phyloP scores from a whole-genome alignment of 1,139 yeast species.

The Blastobotrys buckinghamii region DNA sequence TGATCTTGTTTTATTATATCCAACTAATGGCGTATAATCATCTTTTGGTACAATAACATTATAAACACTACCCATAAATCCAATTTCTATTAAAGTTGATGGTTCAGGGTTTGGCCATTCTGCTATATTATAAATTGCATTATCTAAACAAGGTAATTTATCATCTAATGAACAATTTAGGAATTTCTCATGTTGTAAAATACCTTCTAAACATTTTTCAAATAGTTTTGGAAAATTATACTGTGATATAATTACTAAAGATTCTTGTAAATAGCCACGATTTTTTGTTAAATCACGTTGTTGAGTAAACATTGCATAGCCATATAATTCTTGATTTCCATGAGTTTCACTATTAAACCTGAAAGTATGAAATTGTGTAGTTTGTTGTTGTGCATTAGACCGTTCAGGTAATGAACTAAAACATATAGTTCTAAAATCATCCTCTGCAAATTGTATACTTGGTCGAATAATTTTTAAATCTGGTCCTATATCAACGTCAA shows the following conservation, averaged over 20 bases:
- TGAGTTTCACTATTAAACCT: constrained; percentile 18
- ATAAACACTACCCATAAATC: constrained; percentile 26
- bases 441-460: constrained; percentile 24
- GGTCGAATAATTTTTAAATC: constrained; percentile 29
- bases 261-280: constrained; percentile 29
- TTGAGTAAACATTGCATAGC: constrained; percentile 26
- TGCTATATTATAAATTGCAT: constrained; percentile 26
- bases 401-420: constrained; percentile 30
- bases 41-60: constrained; percentile 16
- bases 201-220: constrained; percentile 21
- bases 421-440: constrained; percentile 28
- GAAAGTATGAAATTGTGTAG: constrained; percentile 23
- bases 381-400: constrained; percentile 11
- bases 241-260: constrained; percentile 26
- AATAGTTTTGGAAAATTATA: constrained; percentile 26
- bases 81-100: constrained; percentile 21
- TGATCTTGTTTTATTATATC: constrained; percentile 8
- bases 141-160: constrained; percentile 27
- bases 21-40: constrained; percentile 16
- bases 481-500: constrained; percentile 34
- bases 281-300: constrained; percentile 17
- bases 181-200: constrained; percentile 15
- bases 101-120: constrained; percentile 27
- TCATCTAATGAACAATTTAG: constrained; percentile 15
- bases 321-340: constrained; percentile 18